Percentiles rank a stretch among this genome's conserved stretches.
These are phyloP conservation scores for Sporothrix pallida DNA, from an alignment of 2,329 filamentous ascomycete species.

Conservation along the genomic window DNA sequence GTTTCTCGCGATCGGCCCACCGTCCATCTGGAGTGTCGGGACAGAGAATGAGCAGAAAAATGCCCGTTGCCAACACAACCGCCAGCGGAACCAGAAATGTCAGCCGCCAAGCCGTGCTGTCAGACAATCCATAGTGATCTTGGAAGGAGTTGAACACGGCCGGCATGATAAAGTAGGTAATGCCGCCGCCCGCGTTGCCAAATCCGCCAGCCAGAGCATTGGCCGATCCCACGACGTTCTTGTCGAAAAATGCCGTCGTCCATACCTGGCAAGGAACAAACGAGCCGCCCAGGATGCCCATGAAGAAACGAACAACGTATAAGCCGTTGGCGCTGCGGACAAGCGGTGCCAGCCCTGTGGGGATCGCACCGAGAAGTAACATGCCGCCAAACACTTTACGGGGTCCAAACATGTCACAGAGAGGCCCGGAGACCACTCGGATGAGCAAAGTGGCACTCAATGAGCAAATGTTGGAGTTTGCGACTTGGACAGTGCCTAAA, in stretches of 20 bases:
- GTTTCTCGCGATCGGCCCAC: constrained; percentile 74
- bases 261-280: constrained; percentile 91
- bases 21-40: constrained; percentile 78
- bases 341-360: constrained; percentile 80
- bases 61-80: constrained; percentile 3
- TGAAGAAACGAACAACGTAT: constrained; percentile 78
- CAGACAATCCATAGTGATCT: neutral
- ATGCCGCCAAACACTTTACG: constrained; percentile 78
- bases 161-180: constrained; percentile 94
- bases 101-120: constrained; percentile 26
- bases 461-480: constrained; percentile 90
- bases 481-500: constrained; percentile 72
- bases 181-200: constrained; percentile 86
- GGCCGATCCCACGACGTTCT: constrained; percentile 86
- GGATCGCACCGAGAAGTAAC: constrained; percentile 78
- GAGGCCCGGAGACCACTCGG: constrained; percentile 76
- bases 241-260: constrained; percentile 92
- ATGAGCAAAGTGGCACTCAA: constrained; percentile 77
- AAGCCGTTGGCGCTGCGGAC: constrained; percentile 71
- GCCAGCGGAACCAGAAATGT: constrained; percentile 27
- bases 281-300: constrained; percentile 76
- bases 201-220: constrained; percentile 85
- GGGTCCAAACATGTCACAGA: constrained; percentile 85
- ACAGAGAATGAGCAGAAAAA: neutral
- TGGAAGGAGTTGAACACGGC: constrained; percentile 70